phyloP scores from a whole-genome alignment of 169 alveolate genomes.

The Perkinsus marinus region DNA sequence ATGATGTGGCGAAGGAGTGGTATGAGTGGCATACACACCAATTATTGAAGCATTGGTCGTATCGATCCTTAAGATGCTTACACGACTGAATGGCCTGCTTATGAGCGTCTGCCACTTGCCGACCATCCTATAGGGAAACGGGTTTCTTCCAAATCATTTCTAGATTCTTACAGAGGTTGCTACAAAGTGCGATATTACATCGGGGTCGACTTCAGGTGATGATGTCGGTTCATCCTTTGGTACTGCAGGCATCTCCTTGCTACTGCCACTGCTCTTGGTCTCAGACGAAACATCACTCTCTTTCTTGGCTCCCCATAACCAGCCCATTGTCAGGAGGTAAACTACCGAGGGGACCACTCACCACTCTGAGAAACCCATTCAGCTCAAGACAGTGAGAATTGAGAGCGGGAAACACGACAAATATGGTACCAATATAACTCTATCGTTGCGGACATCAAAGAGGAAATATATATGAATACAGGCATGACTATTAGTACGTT shows the following conservation, averaged over 20 bases:
- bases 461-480: not conserved
- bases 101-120: not conserved
- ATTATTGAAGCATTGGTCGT: not conserved
- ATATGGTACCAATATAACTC: not conserved
- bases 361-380: no score
- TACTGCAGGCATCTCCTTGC: not conserved
- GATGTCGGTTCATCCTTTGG: not conserved
- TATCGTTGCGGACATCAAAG: not conserved
- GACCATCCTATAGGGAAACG: not conserved
- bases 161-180: no score
- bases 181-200: no score
- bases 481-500: not conserved
- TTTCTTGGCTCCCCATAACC: not conserved
- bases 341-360: not conserved
- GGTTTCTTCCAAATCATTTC: no score
- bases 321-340: not conserved
- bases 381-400: not conserved
- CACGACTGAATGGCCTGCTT: not conserved
- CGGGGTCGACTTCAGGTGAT: not conserved
- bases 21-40: not conserved
- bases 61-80: not conserved
- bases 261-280: not conserved
- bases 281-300: not conserved
- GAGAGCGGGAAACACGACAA: not conserved
- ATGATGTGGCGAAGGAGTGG: not conserved